phyloP scores from a whole-genome alignment of 768 basidiomycete species.

The Tylopilus sp. region DNA sequence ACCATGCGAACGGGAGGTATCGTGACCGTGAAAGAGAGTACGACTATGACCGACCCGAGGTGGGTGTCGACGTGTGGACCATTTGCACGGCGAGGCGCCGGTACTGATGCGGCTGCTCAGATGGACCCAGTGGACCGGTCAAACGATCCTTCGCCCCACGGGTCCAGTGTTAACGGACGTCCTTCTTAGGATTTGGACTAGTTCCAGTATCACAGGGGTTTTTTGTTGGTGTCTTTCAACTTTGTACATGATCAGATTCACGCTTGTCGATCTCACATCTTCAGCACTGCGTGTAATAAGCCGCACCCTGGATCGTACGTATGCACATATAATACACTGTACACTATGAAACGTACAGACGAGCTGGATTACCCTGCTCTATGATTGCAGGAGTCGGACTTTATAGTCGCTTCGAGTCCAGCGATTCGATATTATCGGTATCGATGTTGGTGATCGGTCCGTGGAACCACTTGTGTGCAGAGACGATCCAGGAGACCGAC shows the following conservation, averaged over 20 bases:
- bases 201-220: background rate
- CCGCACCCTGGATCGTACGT: background rate
- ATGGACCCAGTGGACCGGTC: constrained; percentile 17
- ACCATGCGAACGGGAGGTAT: constrained; percentile 27
- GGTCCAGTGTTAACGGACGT: constrained; percentile 23
- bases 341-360: background rate
- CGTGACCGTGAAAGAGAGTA: constrained; percentile 24
- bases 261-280: background rate
- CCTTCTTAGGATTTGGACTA: constrained; percentile 11
- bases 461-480: constrained; percentile 68
- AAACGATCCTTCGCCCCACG: constrained; percentile 20
- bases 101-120: background rate
- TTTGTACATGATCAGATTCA: background rate
- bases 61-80: background rate
- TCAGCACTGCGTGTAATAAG: no score
- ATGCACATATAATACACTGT: background rate
- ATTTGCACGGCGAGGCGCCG: background rate
- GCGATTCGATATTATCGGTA: constrained; percentile 4
- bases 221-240: background rate
- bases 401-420: constrained; percentile 12
- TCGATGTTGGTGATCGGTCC: constrained; percentile 58
- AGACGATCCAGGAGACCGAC: constrained; percentile 57
- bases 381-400: background rate
- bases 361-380: background rate
- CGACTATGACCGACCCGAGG: constrained; percentile 23